Percentiles rank a stretch among this genome's conserved stretches.
Conservation (phyloP, 2,329 filamentous ascomycete species). For the Aspergillus felis region DNA sequence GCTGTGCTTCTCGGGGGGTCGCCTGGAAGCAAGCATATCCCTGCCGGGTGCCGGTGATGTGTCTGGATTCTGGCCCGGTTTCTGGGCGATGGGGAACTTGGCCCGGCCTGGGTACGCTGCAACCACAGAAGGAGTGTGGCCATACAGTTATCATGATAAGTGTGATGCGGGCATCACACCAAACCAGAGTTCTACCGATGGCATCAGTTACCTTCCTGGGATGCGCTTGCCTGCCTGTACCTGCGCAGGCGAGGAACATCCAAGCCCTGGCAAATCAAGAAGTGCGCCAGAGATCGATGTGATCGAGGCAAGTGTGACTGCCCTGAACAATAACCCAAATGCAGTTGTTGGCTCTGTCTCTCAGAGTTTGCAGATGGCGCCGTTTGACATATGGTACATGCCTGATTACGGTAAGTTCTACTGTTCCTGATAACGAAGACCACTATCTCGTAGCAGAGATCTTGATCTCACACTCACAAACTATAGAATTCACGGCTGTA, state of each 20-base stretch:
- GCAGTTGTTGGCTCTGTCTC: conserved; percentile 60
- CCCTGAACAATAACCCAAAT: conserved; percentile 45
- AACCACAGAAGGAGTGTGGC: conserved; percentile 70
- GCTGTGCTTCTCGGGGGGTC: conserved; percentile 67
- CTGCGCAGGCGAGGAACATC: conserved; percentile 62
- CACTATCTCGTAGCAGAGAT: not conserved
- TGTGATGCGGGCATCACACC: conserved; percentile 69
- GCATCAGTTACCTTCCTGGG: conserved; percentile 63
- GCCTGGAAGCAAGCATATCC: conserved; percentile 66
- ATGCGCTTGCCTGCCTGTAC: conserved; percentile 68
- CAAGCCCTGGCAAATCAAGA: conserved; percentile 60
- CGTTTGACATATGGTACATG: conserved; percentile 67
- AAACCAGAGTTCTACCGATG: conserved; percentile 66
- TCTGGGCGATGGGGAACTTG: conserved; percentile 73
- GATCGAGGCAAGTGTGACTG: conserved; percentile 62
- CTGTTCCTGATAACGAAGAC: not conserved
- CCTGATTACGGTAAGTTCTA: conserved; percentile 51
- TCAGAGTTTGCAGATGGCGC: conserved; percentile 64
- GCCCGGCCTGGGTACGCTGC: conserved; percentile 65
- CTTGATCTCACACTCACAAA: not conserved
- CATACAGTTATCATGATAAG: conserved; percentile 65
- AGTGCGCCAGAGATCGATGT: conserved; percentile 70
- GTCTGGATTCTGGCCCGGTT: conserved; percentile 70
- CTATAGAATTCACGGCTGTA: conserved; percentile 57
- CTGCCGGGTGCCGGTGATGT: conserved; percentile 64